Conservation (phyloP, 306 rosid genomes). For the Vigna mungo region DNA sequence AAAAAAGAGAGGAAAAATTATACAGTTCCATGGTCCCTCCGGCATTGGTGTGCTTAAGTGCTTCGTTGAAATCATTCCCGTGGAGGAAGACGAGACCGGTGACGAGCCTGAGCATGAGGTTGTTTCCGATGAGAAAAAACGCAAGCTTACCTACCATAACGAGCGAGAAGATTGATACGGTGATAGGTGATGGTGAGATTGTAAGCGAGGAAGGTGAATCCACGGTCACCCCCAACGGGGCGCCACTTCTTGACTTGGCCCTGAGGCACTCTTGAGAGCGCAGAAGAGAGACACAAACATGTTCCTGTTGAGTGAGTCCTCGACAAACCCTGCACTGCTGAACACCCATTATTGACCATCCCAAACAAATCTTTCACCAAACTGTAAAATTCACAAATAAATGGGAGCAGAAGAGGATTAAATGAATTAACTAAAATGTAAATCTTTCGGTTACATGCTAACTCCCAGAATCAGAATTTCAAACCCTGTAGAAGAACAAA, state of each 20-base stretch:
- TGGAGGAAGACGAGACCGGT: constrained; percentile 87
- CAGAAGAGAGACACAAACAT: constrained; percentile 94
- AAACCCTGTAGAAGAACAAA: background rate
- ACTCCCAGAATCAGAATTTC: constrained; percentile 24
- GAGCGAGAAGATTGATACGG: constrained; percentile 91
- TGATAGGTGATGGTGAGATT: constrained; percentile 93
- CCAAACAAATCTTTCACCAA: constrained; percentile 30
- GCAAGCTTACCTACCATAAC: constrained; percentile 83
- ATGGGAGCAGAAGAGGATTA: constrained; percentile 14
- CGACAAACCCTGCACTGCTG: constrained; percentile 91
- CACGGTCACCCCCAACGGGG: constrained; percentile 93
- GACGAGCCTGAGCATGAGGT: constrained; percentile 70
- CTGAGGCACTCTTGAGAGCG: constrained; percentile 63
- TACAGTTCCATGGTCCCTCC: constrained; percentile 97
- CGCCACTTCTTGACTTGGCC: constrained; percentile 90
- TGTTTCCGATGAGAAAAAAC: constrained; percentile 59
- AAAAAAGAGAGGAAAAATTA: background rate
- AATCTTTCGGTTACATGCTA: background rate
- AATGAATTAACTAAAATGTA: background rate
- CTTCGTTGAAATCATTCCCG: constrained; percentile 91
- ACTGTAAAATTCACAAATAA: background rate
- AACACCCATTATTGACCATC: constrained; percentile 50
- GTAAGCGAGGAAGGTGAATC: constrained; percentile 73
- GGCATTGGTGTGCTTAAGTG: constrained; percentile 85
- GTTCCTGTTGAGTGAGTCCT: constrained; percentile 90